These are phyloP conservation scores for Pyrenophora graminea DNA, from an alignment of 2,329 filamentous ascomycete genomes.

Conservation along the genomic window DNA sequence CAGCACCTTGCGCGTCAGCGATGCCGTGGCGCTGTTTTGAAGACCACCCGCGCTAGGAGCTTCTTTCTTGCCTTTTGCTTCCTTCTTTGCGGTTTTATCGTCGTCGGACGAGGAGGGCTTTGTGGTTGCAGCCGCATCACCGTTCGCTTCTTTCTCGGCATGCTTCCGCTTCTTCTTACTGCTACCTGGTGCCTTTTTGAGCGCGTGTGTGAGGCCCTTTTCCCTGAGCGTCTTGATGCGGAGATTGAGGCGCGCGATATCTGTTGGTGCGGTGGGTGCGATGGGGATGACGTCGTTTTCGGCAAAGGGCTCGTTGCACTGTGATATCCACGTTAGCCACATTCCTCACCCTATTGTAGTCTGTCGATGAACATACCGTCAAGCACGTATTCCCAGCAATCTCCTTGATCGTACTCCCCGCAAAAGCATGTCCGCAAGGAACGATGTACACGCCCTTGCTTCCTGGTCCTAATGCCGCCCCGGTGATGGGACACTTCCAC, in stretches of 20 bases:
- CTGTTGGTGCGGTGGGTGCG: conserved; percentile 70
- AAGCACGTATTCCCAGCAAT: conserved; percentile 68
- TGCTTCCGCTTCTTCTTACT: conserved; percentile 78
- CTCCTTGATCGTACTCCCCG: conserved; percentile 81
- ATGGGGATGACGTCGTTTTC: conserved; percentile 81
- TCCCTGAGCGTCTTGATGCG: conserved; percentile 71
- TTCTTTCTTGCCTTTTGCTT: conserved; percentile 15
- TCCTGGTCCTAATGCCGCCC: conserved; percentile 79
- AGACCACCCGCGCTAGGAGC: conserved; percentile 61
- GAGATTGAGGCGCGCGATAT: conserved; percentile 68
- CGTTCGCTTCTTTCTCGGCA: conserved; percentile 53
- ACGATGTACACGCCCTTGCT: conserved; percentile 86
- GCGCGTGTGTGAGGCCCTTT: conserved; percentile 76
- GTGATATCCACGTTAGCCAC: conserved; percentile 14
- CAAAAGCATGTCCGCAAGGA: conserved; percentile 93
- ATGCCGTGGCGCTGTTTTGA: conserved; percentile 85
- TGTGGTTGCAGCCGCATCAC: conserved; percentile 7
- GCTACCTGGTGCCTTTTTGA: conserved; percentile 74
- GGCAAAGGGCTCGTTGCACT: conserved; percentile 77
- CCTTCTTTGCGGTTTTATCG: conserved; percentile 25
- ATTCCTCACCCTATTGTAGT: background rate
- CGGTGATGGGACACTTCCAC: conserved; percentile 85
- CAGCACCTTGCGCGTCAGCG: conserved; percentile 81
- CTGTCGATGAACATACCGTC: conserved; percentile 48
- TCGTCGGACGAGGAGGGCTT: conserved; percentile 27